Evolutionary conservation across 345 rosid genomes (phyloP), one percentile per base, ranked within the genome.

Genomic region (Heritiera fomes): DNA sequence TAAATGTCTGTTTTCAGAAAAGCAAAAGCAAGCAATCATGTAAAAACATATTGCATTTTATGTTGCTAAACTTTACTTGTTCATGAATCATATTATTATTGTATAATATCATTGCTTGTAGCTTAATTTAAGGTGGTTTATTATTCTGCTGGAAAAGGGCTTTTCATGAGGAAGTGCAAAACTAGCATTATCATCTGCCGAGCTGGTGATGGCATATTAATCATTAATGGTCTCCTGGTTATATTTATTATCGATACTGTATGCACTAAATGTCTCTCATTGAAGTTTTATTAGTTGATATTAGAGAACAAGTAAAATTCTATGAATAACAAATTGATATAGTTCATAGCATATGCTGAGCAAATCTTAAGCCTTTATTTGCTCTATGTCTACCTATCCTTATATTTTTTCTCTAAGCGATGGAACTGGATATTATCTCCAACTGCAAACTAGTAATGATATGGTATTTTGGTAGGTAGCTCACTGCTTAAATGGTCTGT

Each of bases 401-500:
- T 13, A 32, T 72, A 77, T 53, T 55, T 53, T 13, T 49, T 77
- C 73, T 69, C 47, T 67, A 64, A 66, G 77, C 28, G 17, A 56
- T 32, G 23, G 15, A 61, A 30, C 49, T 23, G 43, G 49, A 6
- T 12, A 18, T n/a, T 18, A n/a, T 45, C 64, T 28, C 45, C 46
- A n/a, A 55, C 61, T 63, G 50, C 45, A 62, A 66, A 67, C 63
- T 75, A 69, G 47, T 30, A 13, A 18, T 66, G 70, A 41, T 23
- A 46, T 74, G 11, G 52, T 45, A 60, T 62, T 59, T 78, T 66
- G 68, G 70, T 55, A 34, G 68, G 70, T 55, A 34, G n/a, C 78
- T 82, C 55, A 79, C 75, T 78, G 58, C 73, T 73, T 55, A n/a
- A 18, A 34, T 79, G 71, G 72, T 79, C 66, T 75, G 58, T 75